Evolutionary conservation across 2,329 filamentous ascomycete genomes (phyloP), one percentile per base, ranked within the genome.

Genomic region (Mollisiaceae sp.): DNA sequence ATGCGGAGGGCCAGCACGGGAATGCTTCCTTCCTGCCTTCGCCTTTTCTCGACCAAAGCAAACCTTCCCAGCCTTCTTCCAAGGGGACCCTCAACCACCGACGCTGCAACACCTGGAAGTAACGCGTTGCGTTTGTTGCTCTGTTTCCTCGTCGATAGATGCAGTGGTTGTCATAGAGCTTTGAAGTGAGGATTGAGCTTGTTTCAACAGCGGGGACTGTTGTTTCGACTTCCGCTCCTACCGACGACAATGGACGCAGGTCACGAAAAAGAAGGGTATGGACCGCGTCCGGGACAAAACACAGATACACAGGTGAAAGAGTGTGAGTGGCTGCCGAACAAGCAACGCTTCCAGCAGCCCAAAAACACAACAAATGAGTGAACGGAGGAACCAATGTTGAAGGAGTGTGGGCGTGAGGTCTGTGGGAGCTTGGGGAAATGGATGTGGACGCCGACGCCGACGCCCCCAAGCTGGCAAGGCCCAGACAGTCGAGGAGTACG

Each of bases 191-290:
- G 45, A 50, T 24, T 14, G 18, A n/a, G 45, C 45, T 54, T n/a
- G 50, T 54, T 54, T 54, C 50, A 54, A 54, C 50, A 8, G 50
- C 27, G 50, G 50, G 50, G 50, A 54, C 50, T 27, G 2, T 52
- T 35, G 50, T 54, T 54, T 54, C 50, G 50, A 54, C 18, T 35
- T 54, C 50, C 4, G 11, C 50, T 35, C 22, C 4, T 12, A 12
- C 8, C 50, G 22, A 12, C 4, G 15, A 32, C 22, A 24, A 50
- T 9, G 9, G 43, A 47, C 8, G 8, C 45, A 24, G 22, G 9
- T 22, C n/a, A 9, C 45, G n/a, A 22, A 50, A 27, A 50, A 12
- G 45, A 8, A 22, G n/a, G 22, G 11, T 11, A 22, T 20, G 4
- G 22, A n/a, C 5, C 38, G 38, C 38, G 38, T 14, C 38, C 38